Conservation (phyloP, 2,329 filamentous ascomycete genomes). For the Zymoseptoria pseudotritici region DNA sequence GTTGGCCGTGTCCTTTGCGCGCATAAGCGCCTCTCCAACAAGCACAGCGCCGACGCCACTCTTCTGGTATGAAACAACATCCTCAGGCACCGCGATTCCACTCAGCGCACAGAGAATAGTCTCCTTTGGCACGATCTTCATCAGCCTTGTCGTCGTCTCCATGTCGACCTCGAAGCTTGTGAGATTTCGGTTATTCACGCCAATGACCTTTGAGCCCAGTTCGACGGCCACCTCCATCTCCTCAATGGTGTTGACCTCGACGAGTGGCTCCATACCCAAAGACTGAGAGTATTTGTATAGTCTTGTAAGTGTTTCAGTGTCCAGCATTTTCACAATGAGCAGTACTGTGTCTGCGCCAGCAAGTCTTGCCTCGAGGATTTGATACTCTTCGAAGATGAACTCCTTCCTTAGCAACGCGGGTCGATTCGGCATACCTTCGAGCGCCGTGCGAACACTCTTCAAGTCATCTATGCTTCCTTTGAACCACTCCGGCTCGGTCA, state of each 20-base stretch:
- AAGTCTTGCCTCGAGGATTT: slow-evolving; percentile 88
- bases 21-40: slow-evolving; percentile 94
- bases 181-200: slow-evolving; percentile 94
- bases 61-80: slow-evolving; percentile 78
- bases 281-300: slow-evolving; percentile 85
- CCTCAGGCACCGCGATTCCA: slow-evolving; percentile 81
- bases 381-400: slow-evolving; percentile 96
- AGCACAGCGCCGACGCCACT: slow-evolving; percentile 89
- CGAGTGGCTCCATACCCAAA: slow-evolving; percentile 92
- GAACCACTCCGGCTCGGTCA: slow-evolving; percentile 98
- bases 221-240: slow-evolving; percentile 86
- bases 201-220: slow-evolving; percentile 83
- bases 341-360: slow-evolving; percentile 92
- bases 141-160: slow-evolving; percentile 55
- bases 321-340: slow-evolving; percentile 97
- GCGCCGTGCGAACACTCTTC: slow-evolving; percentile 73
- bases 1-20: slow-evolving; percentile 68
- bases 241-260: slow-evolving; percentile 89
- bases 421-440: slow-evolving; percentile 86
- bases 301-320: slow-evolving; percentile 61
- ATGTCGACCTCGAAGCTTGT: slow-evolving; percentile 96
- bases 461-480: slow-evolving; percentile 96
- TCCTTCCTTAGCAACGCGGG: slow-evolving; percentile 92
- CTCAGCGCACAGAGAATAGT: slow-evolving; percentile 91
- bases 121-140: slow-evolving; percentile 74